A percentile compares a stretch with the other conserved stretches of the same genome.
Conservation (phyloP, 495 filamentous ascomycete species). For the Hypoxylon lienhwacheense region DNA sequence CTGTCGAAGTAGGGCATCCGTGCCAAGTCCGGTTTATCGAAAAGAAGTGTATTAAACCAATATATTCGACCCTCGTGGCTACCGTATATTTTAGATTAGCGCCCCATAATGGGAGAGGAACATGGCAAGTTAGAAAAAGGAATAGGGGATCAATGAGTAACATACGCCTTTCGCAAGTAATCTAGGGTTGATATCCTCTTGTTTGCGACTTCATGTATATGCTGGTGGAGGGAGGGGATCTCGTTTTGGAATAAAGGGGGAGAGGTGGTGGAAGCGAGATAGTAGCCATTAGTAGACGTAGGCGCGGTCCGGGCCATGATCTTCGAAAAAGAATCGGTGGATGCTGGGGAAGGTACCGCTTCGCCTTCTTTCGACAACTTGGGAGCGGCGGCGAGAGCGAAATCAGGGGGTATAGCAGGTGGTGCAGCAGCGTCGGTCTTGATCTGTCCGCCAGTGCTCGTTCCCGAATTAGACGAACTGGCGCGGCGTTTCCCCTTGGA, state of each 20-base stretch:
- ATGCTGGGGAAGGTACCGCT: constrained; percentile 39
- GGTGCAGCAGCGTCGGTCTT: constrained; percentile 44
- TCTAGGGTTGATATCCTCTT: constrained; percentile 97
- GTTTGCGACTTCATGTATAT: constrained; percentile 83
- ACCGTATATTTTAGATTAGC: constrained; percentile 32
- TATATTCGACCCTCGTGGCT: constrained; percentile 93
- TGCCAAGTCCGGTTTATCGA: constrained; percentile 76
- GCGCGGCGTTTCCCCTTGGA: constrained; percentile 45
- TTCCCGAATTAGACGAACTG: constrained; percentile 41
- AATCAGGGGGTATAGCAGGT: constrained; percentile 44
- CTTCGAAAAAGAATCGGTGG: constrained; percentile 45
- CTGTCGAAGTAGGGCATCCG: constrained; percentile 83
- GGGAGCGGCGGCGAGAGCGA: constrained; percentile 44
- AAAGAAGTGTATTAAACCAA: constrained; percentile 96
- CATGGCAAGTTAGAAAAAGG: not conserved
- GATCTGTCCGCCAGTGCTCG: constrained; percentile 28
- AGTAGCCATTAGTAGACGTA: constrained; percentile 34
- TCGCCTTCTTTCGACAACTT: constrained; percentile 43
- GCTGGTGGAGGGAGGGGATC: constrained; percentile 61
- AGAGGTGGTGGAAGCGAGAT: constrained; percentile 39
- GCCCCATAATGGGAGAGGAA: too few relatives aligned
- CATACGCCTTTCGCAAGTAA: constrained; percentile 88
- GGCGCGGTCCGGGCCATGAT: constrained; percentile 48
- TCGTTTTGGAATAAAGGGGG: constrained; percentile 43
- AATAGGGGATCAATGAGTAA: constrained; percentile 8